A percentile compares a stretch with the other conserved stretches of the same genome.
phyloP scores from a whole-genome alignment of 2,329 filamentous ascomycete species.

The Aspergillus sp. region DNA sequence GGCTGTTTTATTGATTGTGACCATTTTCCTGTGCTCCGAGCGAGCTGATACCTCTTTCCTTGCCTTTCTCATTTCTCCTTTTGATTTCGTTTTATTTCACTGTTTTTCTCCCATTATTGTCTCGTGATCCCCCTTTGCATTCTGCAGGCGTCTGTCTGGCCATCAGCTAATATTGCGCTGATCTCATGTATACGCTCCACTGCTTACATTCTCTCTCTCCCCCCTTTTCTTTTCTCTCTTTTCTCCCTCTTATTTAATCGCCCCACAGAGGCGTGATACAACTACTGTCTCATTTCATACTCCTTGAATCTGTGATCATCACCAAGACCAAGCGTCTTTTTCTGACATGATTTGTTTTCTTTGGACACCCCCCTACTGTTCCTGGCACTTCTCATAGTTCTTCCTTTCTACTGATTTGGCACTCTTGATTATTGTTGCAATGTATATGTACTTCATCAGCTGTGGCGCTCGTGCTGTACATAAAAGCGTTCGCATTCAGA shows the following conservation, averaged over 20 bases:
- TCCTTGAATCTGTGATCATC: conserved; percentile 8
- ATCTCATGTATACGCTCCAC: conserved; percentile 23
- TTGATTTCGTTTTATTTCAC: conserved; percentile 17
- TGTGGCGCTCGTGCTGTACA: conserved; percentile 26
- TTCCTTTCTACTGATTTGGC: conserved; percentile 9
- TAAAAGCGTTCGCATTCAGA: conserved; percentile 21
- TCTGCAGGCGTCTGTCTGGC: conserved; percentile 33
- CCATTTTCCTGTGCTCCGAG: conserved; percentile 18
- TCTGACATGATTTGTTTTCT: conserved; percentile 14
- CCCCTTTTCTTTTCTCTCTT: conserved; percentile 3
- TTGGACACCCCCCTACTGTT: conserved; percentile 16
- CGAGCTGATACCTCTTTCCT: conserved; percentile 19
- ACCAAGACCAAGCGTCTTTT: conserved; percentile 8
- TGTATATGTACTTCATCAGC: conserved; percentile 24
- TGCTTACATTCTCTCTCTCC: conserved; percentile 15
- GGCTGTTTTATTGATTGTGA: neutral
- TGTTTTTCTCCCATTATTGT: conserved; percentile 8
- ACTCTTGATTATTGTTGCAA: conserved; percentile 18
- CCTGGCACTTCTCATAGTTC: conserved; percentile 13
- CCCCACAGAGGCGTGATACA: conserved; percentile 11
- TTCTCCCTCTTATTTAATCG: conserved; percentile 7
- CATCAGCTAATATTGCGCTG: conserved; percentile 26
- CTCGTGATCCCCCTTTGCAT: conserved; percentile 26
- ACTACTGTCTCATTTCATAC: conserved; percentile 10
- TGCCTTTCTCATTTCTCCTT: conserved; percentile 5